Evolutionary conservation across 176 grass and related monocot genomes (phyloP).

Genomic region (Areca catechu): DNA sequence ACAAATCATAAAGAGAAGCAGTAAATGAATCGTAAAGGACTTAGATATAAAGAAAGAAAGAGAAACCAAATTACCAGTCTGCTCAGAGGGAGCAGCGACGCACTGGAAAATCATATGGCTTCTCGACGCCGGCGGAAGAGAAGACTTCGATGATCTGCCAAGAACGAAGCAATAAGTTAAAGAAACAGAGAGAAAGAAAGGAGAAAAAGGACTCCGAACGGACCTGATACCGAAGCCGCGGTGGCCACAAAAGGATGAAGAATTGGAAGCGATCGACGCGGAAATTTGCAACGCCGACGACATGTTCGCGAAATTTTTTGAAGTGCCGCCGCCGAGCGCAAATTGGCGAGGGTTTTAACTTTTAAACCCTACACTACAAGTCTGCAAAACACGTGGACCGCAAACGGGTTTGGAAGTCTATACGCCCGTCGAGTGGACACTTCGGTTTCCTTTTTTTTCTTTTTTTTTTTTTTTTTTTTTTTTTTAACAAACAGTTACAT

Average conservation of each 20-base stretch:
- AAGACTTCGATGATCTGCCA: background rate
- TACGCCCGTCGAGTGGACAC: too few relatives aligned
- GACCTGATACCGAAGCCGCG: constrained; percentile 7
- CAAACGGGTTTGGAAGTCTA: too few relatives aligned
- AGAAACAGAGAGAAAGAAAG: background rate
- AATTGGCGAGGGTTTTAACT: too few relatives aligned
- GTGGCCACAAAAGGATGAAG: constrained; percentile 20
- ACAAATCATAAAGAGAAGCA: background rate
- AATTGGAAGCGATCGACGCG: constrained; percentile 7
- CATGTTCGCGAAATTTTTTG: background rate
- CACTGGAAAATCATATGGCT: constrained; percentile 26
- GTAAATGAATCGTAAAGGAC: background rate
- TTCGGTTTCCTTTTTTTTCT: too few relatives aligned
- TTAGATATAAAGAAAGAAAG: background rate
- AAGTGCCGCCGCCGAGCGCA: too few relatives aligned
- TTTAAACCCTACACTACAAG: too few relatives aligned
- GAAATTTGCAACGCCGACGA: constrained; percentile 14
- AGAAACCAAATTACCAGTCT: constrained; percentile 11
- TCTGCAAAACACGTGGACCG: too few relatives aligned
- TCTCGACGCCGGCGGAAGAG: constrained; percentile 1
- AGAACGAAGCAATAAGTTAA: background rate
- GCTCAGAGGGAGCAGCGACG: constrained; percentile 21
- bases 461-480: too few relatives aligned
- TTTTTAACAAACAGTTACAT: too few relatives aligned
- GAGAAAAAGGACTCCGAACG: background rate